phyloP scores from a whole-genome alignment of 371 early-diverging fungal genomes.

The Lichtheimia ramosa region DNA sequence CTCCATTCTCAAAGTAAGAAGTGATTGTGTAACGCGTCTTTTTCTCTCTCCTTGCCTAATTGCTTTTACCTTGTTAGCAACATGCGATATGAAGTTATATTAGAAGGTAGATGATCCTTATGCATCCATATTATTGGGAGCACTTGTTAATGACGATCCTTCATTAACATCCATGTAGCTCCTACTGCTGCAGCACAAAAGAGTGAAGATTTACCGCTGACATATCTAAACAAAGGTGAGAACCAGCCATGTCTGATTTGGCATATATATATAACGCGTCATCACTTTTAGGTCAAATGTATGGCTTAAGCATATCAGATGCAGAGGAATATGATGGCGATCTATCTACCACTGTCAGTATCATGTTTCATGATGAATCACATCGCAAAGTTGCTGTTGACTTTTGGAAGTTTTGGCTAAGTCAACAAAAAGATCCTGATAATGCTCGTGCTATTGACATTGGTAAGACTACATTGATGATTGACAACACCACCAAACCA shows the following conservation, averaged over 20 bases:
- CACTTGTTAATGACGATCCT: constrained; percentile 4
- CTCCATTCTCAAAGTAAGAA: constrained; percentile 10
- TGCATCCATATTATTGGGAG: background rate
- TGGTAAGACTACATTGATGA: constrained; percentile 28
- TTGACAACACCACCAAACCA: background rate
- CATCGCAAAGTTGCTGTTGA: constrained; percentile 69
- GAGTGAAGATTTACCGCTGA: constrained; percentile 52
- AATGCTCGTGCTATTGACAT: constrained; percentile 62
- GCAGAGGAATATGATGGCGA: constrained; percentile 41
- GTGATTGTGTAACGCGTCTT: constrained; percentile 4
- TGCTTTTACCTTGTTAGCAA: constrained; percentile 1
- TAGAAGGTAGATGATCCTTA: constrained; percentile 20
- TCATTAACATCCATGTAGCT: constrained; percentile 25
- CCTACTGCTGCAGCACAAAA: constrained; percentile 59
- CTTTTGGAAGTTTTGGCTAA: constrained; percentile 79
- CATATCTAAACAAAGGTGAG: constrained; percentile 61
- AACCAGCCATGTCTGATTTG: too few species aligned
- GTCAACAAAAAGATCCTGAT: constrained; percentile 65
- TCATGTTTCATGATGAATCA: constrained; percentile 76
- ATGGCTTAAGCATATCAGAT: constrained; percentile 54
- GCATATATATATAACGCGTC: background rate
- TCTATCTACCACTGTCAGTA: constrained; percentile 59
- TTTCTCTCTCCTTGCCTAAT: too few species aligned
- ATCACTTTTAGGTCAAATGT: constrained; percentile 51
- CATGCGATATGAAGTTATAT: constrained; percentile 23